Base-by-base conservation (phyloP, 1,284 basidiomycete species). In the Cystobasidium pallidum region DNA sequence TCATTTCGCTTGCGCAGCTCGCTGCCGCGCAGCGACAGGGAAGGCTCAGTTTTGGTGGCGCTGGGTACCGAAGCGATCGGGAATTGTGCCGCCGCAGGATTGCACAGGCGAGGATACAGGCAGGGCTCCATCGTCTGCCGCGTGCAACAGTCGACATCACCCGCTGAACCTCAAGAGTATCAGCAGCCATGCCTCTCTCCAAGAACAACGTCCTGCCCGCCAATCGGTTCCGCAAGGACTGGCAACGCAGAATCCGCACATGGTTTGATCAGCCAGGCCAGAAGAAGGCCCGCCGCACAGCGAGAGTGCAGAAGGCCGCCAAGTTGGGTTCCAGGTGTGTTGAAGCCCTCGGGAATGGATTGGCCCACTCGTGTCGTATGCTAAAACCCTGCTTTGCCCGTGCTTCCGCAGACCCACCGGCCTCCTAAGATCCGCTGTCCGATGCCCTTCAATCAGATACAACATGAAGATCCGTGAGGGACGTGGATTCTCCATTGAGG, bases 221-320 rank as follows among this genome's bases (percentile, higher is more conserved):
- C 81, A 94, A 94, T 85, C 94, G 97, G 83, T 97, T 97, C 89
- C 92, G 89, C 85, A 99, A 99, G 89, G 93, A 96, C 84, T 96
- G 93, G 93, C 91, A 95, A 84, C 87, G 88, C 81, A 89, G 89
- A 79, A 92, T 96, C 80, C 90, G 90, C 84, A 95, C 91, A 81
- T 94, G 94, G 95, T 99, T 99, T 83, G 92, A 99, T 87, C 96
- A 99, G 85, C 93, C 95, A 76, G 96, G 94, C 74, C 91, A 91
- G 83, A 99, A 99, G 86, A 91, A 95, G 84, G 90, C 92, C 82
- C 88, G 96, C 83, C 91, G 96, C 82, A 89, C 86, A 75, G 93
- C 94, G 65, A 92, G 96, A 83, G 89, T 92, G 84, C 86, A 87
- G 80, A 98, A 97, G 86, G 93, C 94, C 74, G 88, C 94, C 71